These are phyloP conservation scores for Marasmius fiardii DNA, from an alignment of 1,284 basidiomycete genomes.

Conservation along the genomic window DNA sequence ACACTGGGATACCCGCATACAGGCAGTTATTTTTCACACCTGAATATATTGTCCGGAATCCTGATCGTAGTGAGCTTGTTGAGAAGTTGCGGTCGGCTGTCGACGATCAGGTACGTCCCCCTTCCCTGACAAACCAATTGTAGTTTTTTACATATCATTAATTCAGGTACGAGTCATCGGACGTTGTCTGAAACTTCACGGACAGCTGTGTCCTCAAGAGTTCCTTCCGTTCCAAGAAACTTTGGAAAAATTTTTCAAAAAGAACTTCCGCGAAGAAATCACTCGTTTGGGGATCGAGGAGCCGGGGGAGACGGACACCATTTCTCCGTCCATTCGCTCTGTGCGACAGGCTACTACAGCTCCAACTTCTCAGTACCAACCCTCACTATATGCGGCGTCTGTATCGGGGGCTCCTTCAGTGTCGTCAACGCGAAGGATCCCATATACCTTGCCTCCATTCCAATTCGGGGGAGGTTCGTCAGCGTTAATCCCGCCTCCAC, in stretches of 20 bases:
- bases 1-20: slow-evolving; percentile 77
- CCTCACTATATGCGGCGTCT: slow-evolving; percentile 44
- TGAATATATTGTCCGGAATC: slow-evolving; percentile 66
- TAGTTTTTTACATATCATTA: slow-evolving; percentile 4
- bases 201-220: slow-evolving; percentile 78
- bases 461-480: slow-evolving; percentile 40
- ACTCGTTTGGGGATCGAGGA: slow-evolving; percentile 54
- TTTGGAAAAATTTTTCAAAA: slow-evolving; percentile 83
- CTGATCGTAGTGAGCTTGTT: slow-evolving; percentile 68
- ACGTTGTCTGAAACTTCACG: slow-evolving; percentile 81
- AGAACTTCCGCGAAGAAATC: slow-evolving; percentile 90
- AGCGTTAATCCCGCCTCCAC: slow-evolving; percentile 36
- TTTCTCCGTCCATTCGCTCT: slow-evolving; percentile 29
- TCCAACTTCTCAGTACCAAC: slow-evolving; percentile 33
- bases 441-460: slow-evolving; percentile 44
- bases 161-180: slow-evolving; percentile 76
- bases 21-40: slow-evolving; percentile 75
- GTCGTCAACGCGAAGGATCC: slow-evolving; percentile 34
- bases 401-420: slow-evolving; percentile 40
- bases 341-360: slow-evolving; percentile 22
- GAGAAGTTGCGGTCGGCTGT: slow-evolving; percentile 73
- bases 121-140: not conserved
- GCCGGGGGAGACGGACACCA: slow-evolving; percentile 33
- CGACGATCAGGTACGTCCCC: slow-evolving; percentile 76
- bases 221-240: slow-evolving; percentile 92